Percentiles rank a stretch among this genome's conserved stretches.
phyloP scores from a whole-genome alignment of 768 basidiomycete species.

The Leucosporidium scottii region DNA sequence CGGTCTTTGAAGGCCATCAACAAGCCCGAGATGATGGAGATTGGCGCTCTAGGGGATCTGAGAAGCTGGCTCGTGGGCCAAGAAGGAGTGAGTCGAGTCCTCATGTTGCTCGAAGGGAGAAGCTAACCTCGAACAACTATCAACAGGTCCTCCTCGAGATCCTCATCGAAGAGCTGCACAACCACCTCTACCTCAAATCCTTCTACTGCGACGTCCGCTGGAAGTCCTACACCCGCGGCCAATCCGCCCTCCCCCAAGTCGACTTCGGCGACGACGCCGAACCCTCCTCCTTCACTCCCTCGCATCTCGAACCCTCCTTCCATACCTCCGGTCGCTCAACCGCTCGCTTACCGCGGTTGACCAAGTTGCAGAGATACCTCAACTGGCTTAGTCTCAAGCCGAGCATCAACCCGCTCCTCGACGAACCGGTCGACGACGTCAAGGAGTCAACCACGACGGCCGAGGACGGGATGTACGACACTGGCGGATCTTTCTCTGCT shows the following conservation, averaged over 20 bases:
- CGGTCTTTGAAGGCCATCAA: conserved; percentile 83
- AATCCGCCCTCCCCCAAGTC: conserved; percentile 49
- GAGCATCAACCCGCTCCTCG: conserved; percentile 41
- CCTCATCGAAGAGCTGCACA: conserved; percentile 87
- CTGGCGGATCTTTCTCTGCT: not conserved
- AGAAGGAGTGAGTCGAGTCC: conserved; percentile 61
- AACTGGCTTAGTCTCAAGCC: conserved; percentile 41
- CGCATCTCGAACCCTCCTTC: conserved; percentile 7
- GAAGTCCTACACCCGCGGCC: conserved; percentile 72
- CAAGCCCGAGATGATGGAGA: conserved; percentile 84
- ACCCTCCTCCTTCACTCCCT: conserved; percentile 5
- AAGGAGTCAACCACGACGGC: conserved; percentile 24
- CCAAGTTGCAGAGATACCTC: conserved; percentile 43
- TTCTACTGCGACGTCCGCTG: conserved; percentile 94
- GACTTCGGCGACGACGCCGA: conserved; percentile 33
- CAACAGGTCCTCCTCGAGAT: conserved; percentile 80
- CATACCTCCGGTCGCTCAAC: conserved; percentile 23
- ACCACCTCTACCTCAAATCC: conserved; percentile 91
- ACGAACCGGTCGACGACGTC: conserved; percentile 36
- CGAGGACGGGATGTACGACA: conserved; percentile 10
- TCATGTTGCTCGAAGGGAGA: not conserved
- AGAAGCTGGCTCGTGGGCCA: conserved; percentile 75
- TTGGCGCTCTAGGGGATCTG: conserved; percentile 87
- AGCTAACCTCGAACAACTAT: not conserved
- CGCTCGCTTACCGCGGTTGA: conserved; percentile 23